A percentile compares a stretch with the other conserved stretches of the same genome.
phyloP scores from a whole-genome alignment of 495 filamentous ascomycete species.

The Apiosordaria backusii region DNA sequence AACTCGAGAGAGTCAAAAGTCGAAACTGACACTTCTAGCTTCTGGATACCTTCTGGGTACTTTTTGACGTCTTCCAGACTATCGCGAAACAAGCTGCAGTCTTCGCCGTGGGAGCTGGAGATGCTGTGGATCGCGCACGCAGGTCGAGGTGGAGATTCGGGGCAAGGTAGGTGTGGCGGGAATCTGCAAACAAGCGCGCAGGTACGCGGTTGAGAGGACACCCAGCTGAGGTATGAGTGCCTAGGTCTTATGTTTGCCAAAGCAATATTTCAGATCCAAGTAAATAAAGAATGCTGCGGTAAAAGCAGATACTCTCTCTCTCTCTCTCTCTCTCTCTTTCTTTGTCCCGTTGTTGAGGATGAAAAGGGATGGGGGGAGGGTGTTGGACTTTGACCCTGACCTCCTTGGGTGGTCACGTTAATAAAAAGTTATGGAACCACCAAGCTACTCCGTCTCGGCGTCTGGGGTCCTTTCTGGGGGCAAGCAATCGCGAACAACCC shows the following conservation, averaged over 20 bases:
- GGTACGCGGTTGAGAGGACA: not conserved
- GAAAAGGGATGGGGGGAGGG: slow-evolving; percentile 16
- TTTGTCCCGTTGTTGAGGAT: slow-evolving; percentile 12
- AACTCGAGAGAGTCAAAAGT: not conserved
- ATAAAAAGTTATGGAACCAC: slow-evolving; percentile 12
- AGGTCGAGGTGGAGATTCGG: not conserved
- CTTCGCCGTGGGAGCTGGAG: not conserved
- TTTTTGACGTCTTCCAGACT: not conserved
- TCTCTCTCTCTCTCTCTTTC: not conserved
- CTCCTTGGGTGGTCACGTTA: slow-evolving; percentile 5
- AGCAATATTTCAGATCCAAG: not conserved
- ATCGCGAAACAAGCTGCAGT: not conserved
- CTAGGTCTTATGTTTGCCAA: not conserved
- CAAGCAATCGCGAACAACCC: not conserved
- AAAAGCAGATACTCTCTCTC: not conserved
- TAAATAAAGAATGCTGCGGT: not conserved
- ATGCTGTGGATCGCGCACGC: not conserved
- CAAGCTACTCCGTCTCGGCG: slow-evolving; percentile 8
- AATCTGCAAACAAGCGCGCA: not conserved
- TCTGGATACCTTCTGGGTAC: too few species aligned
- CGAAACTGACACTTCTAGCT: not conserved
- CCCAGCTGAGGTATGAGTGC: too few species aligned
- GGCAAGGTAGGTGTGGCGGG: not conserved
- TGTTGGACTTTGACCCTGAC: not conserved
- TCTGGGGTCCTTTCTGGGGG: not conserved